phyloP scores from a whole-genome alignment of 2,329 filamentous ascomycete genomes.

The Sclerotinia glacialis region DNA sequence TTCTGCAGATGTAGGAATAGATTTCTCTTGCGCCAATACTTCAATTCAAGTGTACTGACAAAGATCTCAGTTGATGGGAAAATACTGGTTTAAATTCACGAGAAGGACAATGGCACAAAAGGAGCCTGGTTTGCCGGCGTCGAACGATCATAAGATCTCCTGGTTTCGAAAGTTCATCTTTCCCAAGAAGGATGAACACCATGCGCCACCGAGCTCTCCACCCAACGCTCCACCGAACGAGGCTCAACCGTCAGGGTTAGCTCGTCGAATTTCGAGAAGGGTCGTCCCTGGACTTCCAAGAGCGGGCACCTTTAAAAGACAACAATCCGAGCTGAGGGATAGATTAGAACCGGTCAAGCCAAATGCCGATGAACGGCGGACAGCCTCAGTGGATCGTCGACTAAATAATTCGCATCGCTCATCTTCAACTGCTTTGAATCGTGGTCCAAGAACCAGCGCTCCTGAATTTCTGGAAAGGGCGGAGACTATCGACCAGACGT shows the following conservation, averaged over 20 bases:
- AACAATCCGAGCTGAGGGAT: constrained; percentile 75
- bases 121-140: constrained; percentile 33
- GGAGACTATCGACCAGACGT: constrained; percentile 28
- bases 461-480: constrained; percentile 36
- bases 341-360: constrained; percentile 65
- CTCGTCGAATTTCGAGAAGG: constrained; percentile 44
- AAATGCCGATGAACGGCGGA: constrained; percentile 65
- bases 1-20: constrained; percentile 16
- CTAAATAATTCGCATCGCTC: constrained; percentile 29
- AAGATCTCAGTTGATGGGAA: constrained; percentile 17
- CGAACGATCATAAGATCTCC: constrained; percentile 35
- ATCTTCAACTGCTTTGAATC: constrained; percentile 30
- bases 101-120: constrained; percentile 25
- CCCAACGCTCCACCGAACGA: constrained; percentile 27
- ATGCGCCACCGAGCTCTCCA: constrained; percentile 24
- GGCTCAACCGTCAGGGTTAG: constrained; percentile 32
- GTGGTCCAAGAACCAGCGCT: constrained; percentile 34
- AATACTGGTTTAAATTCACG: constrained; percentile 3
- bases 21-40: constrained; percentile 10
- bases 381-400: constrained; percentile 62
- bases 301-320: constrained; percentile 75
- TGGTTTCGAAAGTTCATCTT: constrained; percentile 39
- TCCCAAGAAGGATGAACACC: constrained; percentile 33
- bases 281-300: constrained; percentile 79
- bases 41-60: constrained; percentile 13